Evolutionary conservation across 2,329 filamentous ascomycete genomes (phyloP), one percentile per base, ranked within the genome.

Genomic region (Pezizomycotina sp.): DNA sequence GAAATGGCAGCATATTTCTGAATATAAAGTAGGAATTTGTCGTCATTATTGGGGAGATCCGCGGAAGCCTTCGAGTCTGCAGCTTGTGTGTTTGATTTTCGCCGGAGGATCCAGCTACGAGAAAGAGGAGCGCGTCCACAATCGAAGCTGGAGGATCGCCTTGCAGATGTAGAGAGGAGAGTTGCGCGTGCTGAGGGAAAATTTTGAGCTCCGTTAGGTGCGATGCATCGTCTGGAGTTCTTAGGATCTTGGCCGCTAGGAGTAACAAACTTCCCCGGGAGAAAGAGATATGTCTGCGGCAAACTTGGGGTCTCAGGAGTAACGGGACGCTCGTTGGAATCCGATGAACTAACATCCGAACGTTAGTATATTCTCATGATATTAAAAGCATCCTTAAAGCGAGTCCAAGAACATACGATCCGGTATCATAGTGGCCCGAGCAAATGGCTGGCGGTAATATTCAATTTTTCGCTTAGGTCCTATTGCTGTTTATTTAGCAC

Each of bases 201-300:
- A 53, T 45, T 16, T 31, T 41, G 12, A 42, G 9, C 29, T 36
- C 5, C 36, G 34, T 8, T 18, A 8, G 23, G 16, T 36, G n/a
- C 30, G 22, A 24, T 43, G 32, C 36, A 12, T 14, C 36, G 20
- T 43, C 31, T 7, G 39, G 24, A 13, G 42, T 34, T 25, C 41
- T 42, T 28, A 22, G 27, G 13, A 52, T 33, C 12, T 47, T 49
- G 9, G 48, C 44, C 6, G 49, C 44, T 8, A 53, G 43, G 10
- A 53, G 43, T 23, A 53, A 44, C 3, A 53, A 36, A 6, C 46
- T 48, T 7, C 51, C 51, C 10, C 33, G 41, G 50, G 51, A 12
- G 51, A 52, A 9, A 53, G 40, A 15, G 51, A 51, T 7, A 53
- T 50, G 8, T 53, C 51, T 13, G 48, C 47, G 5, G 50, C 47